These are phyloP conservation scores for Kwoniella sp. DNA, from an alignment of 768 basidiomycete species.

Conservation along the genomic window DNA sequence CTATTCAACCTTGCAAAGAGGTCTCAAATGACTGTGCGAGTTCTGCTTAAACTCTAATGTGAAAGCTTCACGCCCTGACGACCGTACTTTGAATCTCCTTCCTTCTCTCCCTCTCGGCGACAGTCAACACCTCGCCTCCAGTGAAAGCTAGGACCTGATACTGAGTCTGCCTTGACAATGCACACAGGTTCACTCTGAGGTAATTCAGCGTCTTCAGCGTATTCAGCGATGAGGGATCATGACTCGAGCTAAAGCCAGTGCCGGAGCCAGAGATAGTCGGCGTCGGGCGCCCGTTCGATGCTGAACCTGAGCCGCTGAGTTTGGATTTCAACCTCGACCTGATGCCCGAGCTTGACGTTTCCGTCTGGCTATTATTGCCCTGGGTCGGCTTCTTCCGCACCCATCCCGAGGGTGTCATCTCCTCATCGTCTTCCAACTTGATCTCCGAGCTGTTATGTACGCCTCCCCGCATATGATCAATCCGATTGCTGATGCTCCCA, in stretches of 20 bases:
- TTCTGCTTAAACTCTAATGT: neutral
- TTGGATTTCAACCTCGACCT: neutral
- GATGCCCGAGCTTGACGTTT: neutral
- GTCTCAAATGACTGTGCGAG: neutral
- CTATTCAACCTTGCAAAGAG: neutral
- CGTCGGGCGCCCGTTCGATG: neutral
- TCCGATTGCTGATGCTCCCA: neutral
- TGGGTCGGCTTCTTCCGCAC: constrained; percentile 38
- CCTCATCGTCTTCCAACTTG: constrained; percentile 34
- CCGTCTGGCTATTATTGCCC: too few relatives aligned
- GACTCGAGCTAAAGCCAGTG: neutral
- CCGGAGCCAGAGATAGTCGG: neutral
- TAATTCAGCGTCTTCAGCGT: constrained; percentile 31
- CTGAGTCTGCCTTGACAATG: constrained; percentile 62
- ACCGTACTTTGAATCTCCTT: constrained; percentile 60
- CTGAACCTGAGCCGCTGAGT: neutral
- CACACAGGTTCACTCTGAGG: constrained; percentile 62
- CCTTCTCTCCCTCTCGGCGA: constrained; percentile 61
- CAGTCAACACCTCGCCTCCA: constrained; percentile 66
- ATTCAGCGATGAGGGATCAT: neutral
- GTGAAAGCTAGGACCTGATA: constrained; percentile 87
- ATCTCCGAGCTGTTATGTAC: neutral
- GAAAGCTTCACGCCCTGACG: constrained; percentile 2
- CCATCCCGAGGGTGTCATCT: constrained; percentile 40
- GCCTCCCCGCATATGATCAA: neutral